phyloP scores from a whole-genome alignment of 805 yeast genomes.

The Spathaspora gorwiae region DNA sequence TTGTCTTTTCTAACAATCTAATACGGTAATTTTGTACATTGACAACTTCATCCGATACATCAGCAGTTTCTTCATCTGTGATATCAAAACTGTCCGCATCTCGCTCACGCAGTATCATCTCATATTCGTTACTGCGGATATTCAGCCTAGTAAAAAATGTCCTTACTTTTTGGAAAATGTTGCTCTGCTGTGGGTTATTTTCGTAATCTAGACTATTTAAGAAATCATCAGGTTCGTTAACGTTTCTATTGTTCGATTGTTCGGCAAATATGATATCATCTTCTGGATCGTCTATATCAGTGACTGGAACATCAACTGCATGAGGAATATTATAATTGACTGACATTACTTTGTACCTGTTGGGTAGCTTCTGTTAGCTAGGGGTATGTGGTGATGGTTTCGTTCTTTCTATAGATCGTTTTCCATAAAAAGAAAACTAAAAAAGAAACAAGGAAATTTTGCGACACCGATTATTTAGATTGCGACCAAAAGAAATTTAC shows the following conservation, averaged over 20 bases:
- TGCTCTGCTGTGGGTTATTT: not conserved
- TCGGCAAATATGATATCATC: constrained; percentile 29
- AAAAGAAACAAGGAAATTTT: too few relatives aligned
- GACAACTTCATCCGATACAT: constrained; percentile 1
- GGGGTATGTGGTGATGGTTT: too few relatives aligned
- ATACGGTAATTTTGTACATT: constrained; percentile 22
- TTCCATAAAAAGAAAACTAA: too few relatives aligned
- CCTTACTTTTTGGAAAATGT: constrained; percentile 4
- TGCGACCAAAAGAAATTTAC: too few relatives aligned
- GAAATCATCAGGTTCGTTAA: constrained; percentile 5
- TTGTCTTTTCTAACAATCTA: constrained; percentile 18
- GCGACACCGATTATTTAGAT: too few relatives aligned
- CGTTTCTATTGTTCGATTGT: constrained; percentile 3
- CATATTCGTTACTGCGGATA: constrained; percentile 4
- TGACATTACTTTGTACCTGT: constrained; percentile 12
- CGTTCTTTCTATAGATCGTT: too few relatives aligned
- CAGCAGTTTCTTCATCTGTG: constrained; percentile 16
- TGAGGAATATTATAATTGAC: constrained; percentile 22
- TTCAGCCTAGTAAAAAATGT: not conserved
- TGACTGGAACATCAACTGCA: constrained; percentile 50
- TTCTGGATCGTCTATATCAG: constrained; percentile 46
- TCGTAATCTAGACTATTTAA: constrained; percentile 23
- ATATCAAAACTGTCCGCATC: constrained; percentile 7
- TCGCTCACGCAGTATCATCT: constrained; percentile 4
- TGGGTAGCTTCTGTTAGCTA: too few relatives aligned